Evolutionary conservation across 106 monocot genomes (phyloP), one percentile per base, ranked within the genome.

Genomic region (Chionographis japonica): DNA sequence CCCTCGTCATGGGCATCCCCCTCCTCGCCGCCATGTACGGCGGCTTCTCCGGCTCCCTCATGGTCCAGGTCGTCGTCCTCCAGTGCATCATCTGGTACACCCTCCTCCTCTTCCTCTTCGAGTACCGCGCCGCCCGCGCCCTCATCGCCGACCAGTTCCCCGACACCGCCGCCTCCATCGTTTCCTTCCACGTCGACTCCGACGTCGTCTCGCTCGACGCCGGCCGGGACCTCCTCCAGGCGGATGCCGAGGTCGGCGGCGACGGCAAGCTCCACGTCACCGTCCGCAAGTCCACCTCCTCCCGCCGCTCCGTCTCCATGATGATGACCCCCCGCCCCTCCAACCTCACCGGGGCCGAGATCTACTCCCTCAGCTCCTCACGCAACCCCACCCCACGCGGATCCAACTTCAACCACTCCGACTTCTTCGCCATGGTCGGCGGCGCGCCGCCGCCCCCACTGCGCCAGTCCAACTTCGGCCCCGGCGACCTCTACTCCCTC

Each of bases 71-170:
- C 61, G 80, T 88, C 68, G 88, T 84, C 6, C 75, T 84, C 15
- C 88, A 88, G 76, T 84, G 84, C 75, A 84, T 88, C 71, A 81
- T 88, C 54, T 88, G 88, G 88, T 84, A 88, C 72, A 88, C 84
- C 8, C 81, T 84, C 14, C 20, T 88, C 56, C 72, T 88, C 8
- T 84, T 88, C 78, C 72, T 88, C 37, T 84, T 88, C 72, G 88
- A 88, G 78, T 88, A 75, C 72, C 80, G 88, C 57, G 88, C 81
- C 8, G 88, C 87, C 14, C 60, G 65, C 40, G 69, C 80, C 10
- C 79, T 88, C 37, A 84, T 88, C 62, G 65, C 78, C n/a, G 81
- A 81, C 50, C 88, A 88, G 84, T 88, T 88, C 70, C 84, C 84
- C 14, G 81, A 84, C 63, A 83, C 81, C 8, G 88, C 88, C 0